These are phyloP conservation scores for Schizothecium vesticola DNA, from an alignment of 495 filamentous ascomycete species.

Conservation along the genomic window DNA sequence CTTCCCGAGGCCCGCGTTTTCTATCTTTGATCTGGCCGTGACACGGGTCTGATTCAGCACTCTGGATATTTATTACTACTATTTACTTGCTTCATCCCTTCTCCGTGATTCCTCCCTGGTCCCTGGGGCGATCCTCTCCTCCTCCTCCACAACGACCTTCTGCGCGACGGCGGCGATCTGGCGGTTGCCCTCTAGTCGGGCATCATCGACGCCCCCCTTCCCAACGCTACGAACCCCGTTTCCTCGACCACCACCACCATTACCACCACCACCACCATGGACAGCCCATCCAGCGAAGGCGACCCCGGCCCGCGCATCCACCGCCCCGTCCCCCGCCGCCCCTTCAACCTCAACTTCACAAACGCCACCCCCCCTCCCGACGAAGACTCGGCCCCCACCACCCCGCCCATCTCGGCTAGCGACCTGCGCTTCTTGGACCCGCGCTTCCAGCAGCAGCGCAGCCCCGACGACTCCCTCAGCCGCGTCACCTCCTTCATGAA, in stretches of 20 bases:
- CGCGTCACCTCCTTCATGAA: slow-evolving; percentile 76
- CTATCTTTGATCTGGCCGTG: background rate
- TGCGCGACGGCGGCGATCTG: background rate
- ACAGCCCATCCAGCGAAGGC: background rate
- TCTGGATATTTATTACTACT: background rate
- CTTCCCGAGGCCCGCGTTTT: background rate
- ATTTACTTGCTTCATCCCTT: background rate
- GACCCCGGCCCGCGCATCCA: slow-evolving; percentile 27
- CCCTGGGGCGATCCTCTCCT: background rate
- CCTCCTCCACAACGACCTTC: background rate
- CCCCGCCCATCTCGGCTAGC: slow-evolving; percentile 26
- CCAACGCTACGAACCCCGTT: no score
- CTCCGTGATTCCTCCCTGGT: background rate
- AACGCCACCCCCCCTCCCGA: slow-evolving; percentile 45
- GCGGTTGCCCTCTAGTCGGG: background rate
- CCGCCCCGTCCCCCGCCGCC: slow-evolving; percentile 61
- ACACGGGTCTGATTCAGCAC: background rate
- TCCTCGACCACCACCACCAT: background rate
- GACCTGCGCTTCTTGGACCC: slow-evolving; percentile 36
- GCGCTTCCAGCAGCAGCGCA: slow-evolving; percentile 21
- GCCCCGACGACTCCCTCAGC: slow-evolving; percentile 36
- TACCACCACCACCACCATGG: background rate
- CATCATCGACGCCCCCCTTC: background rate
- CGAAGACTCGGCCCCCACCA: slow-evolving; percentile 37
- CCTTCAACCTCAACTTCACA: slow-evolving; percentile 59